Conservation (phyloP, 768 basidiomycete genomes). For the Tephrocybe rancida region DNA sequence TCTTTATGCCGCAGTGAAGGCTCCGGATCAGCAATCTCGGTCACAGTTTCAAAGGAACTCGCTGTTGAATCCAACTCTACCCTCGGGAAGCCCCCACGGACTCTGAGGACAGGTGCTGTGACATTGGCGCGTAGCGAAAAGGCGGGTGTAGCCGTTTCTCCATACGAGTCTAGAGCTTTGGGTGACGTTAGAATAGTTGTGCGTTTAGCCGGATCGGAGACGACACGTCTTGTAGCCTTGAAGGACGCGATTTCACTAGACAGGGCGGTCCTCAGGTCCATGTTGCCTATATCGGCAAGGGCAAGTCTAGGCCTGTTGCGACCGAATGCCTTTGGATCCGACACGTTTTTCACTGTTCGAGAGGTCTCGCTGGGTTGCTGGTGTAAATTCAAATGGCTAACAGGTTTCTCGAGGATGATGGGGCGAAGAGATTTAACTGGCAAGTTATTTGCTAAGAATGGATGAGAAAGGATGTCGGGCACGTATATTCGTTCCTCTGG, state of each 20-base stretch:
- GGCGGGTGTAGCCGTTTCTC: neutral
- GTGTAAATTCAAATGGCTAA: neutral
- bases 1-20: too few species aligned
- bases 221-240: constrained; percentile 26
- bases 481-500: constrained; percentile 20
- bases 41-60: neutral
- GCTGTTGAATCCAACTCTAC: neutral
- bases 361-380: neutral
- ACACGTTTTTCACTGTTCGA: constrained; percentile 8
- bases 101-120: constrained; percentile 2
- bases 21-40: neutral
- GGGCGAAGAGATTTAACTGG: constrained; percentile 10
- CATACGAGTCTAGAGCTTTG: neutral
- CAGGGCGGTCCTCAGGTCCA: constrained; percentile 19
- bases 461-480: constrained; percentile 14
- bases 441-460: constrained; percentile 11
- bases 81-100: neutral
- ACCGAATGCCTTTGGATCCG: constrained; percentile 9
- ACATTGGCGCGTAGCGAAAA: neutral
- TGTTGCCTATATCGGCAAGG: constrained; percentile 23
- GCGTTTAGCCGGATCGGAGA: constrained; percentile 31
- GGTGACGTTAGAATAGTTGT: constrained; percentile 2
- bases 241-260: constrained; percentile 17
- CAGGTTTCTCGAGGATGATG: neutral
- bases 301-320: constrained; percentile 4